Evolutionary conservation across 1,284 basidiomycete species (phyloP).

Genomic region (Pterulicium gracile): DNA sequence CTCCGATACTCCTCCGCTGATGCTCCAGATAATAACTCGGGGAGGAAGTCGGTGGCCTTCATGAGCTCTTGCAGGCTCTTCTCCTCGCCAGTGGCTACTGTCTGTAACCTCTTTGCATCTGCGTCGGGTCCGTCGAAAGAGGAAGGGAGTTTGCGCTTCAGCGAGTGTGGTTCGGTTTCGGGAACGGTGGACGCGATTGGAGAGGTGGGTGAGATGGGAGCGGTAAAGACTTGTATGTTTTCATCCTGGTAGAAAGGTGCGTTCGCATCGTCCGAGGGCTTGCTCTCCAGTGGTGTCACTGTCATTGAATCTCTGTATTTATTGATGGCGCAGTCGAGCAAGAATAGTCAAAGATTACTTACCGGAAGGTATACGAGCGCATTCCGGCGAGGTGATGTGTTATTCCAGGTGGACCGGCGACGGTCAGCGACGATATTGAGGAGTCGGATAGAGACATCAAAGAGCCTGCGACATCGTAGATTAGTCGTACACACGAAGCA

Average conservation of each 20-base stretch:
- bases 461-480: conserved; percentile 37
- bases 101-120: conserved; percentile 5
- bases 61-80: not conserved
- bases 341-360: conserved; percentile 12
- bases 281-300: conserved; percentile 33
- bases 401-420: conserved; percentile 68
- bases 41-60: not conserved
- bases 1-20: not conserved
- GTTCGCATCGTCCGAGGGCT: conserved; percentile 15
- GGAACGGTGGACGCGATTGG: conserved; percentile 12
- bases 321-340: not conserved
- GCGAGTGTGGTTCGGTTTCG: conserved; percentile 11
- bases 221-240: conserved; percentile 51
- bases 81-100: not conserved
- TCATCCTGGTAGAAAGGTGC: conserved; percentile 48
- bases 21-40: not conserved
- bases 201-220: conserved; percentile 36
- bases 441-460: conserved; percentile 79
- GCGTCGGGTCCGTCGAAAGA: conserved; percentile 20
- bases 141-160: conserved; percentile 35
- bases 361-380: conserved; percentile 57
- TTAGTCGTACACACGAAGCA: conserved; percentile 5
- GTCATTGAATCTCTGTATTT: conserved; percentile 35
- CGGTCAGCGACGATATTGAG: conserved; percentile 40
- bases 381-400: conserved; percentile 64